Conservation (phyloP, 2,329 filamentous ascomycete species). For the Ascochyta pisi region DNA sequence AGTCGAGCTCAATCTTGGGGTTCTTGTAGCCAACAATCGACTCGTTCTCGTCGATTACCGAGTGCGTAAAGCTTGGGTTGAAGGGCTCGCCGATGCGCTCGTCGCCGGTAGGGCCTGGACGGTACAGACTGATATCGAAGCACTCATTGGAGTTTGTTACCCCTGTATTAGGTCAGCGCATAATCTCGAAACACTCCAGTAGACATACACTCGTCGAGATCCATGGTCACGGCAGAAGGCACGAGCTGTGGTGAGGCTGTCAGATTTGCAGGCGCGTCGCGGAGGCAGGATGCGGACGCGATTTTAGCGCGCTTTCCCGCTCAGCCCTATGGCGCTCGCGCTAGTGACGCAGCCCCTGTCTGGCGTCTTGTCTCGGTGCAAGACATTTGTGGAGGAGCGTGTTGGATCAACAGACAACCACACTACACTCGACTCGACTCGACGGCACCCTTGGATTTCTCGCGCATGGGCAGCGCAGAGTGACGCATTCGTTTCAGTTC, state of each 20-base stretch:
- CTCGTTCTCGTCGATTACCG: conserved; percentile 93
- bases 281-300: conserved; percentile 19
- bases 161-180: conserved; percentile 33
- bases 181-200: background rate
- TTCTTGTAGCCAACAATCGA: conserved; percentile 88
- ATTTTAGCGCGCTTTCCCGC: conserved; percentile 22
- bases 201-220: conserved; percentile 46
- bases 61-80: conserved; percentile 85
- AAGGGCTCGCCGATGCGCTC: conserved; percentile 67
- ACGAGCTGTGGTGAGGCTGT: background rate
- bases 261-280: conserved; percentile 16
- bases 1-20: conserved; percentile 76
- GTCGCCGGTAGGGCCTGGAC: conserved; percentile 30
- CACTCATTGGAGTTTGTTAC: conserved; percentile 47
- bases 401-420: conserved; percentile 11
- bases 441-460: background rate
- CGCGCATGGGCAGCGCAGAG: conserved; percentile 28
- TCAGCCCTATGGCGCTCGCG: conserved; percentile 30
- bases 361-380: conserved; percentile 18
- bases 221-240: conserved; percentile 23
- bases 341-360: conserved; percentile 16
- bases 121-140: conserved; percentile 48
- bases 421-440: conserved; percentile 7
- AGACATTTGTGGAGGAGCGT: conserved; percentile 18
- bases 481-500: conserved; percentile 15